Conservation (phyloP, 164 flowering plant genomes). For the Litsea cubeba region DNA sequence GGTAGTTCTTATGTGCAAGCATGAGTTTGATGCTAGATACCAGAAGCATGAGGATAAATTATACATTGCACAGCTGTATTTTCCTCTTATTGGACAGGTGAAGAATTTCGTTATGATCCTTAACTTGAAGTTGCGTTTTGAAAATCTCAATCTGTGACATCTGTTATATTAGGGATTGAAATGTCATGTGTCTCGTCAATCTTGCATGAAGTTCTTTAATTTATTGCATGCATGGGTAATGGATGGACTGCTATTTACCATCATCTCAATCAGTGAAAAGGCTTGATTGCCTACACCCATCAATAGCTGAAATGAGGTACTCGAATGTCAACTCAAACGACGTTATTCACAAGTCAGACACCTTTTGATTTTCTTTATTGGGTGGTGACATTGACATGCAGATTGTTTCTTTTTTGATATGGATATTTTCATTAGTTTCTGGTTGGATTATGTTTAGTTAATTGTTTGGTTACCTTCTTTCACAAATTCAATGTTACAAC, state of each 20-base stretch:
- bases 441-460: too few relatives aligned
- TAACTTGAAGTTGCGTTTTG: too few relatives aligned
- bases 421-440: too few relatives aligned
- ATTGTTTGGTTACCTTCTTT: too few relatives aligned
- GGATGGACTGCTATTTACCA: neutral
- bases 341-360: neutral
- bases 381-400: neutral
- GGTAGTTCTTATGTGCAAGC: conserved; percentile 94
- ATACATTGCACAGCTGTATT: conserved; percentile 93
- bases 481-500: too few relatives aligned
- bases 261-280: too few relatives aligned
- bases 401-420: neutral
- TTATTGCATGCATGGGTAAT: neutral
- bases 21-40: conserved; percentile 94
- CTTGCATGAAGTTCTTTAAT: neutral
- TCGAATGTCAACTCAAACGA: too few relatives aligned
- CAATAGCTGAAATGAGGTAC: too few relatives aligned
- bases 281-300: too few relatives aligned
- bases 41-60: conserved; percentile 96
- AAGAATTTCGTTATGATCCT: neutral
- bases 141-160: too few relatives aligned
- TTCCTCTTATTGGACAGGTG: conserved; percentile 98
- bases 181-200: too few relatives aligned
- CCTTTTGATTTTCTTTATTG: neutral
- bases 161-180: too few relatives aligned